Evolutionary conservation across 176 grass and related monocot genomes (phyloP), one percentile per base, ranked within the genome.

Genomic region (Aegilops umbellulata): DNA sequence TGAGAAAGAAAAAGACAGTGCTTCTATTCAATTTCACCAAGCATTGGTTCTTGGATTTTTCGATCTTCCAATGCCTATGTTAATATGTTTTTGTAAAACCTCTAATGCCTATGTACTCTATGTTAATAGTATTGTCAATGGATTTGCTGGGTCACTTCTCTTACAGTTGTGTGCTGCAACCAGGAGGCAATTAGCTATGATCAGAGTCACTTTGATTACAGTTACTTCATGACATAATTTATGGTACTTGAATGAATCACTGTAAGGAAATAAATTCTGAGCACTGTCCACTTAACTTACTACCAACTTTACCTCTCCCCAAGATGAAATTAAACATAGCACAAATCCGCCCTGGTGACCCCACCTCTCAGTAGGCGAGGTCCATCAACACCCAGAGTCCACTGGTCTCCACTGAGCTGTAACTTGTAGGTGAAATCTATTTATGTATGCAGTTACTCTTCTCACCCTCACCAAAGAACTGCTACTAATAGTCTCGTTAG

Each of bases 361-460:
- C 72, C 77, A 81, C 34, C 13, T 22, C 4, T 35, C 64, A 84
- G 81, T 80, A 29, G 31, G 35, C 5, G 0, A 64, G 26, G 53
- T 79, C 80, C 51, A 83, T 51, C 3, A 84, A 79, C 29, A 88
- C 29, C 13, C 7, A 27, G 49, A 19, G 65, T 78, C 35, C 65
- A 78, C 4, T 60, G 14, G 60, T 36, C 35, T 60, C 25, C 14
- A 3, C 10, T 49, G 7, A 69, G 29, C 32, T 62, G 77, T 14
- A 25, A 13, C 55, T 69, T 38, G 4, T 44, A n/a, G 63, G 62
- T 85, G 77, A 66, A 81, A 61, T 75, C 83, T 27, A 49, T 53
- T 12, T 13, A 68, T 44, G 63, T 31, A 4, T 39, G 4, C 17
- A 65, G 7, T 68, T 16, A 12, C 68, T 31, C 23, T 31, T 46